phyloP scores from a whole-genome alignment of 176 grass and related monocot genomes.

The Rhynchospora breviuscula region DNA sequence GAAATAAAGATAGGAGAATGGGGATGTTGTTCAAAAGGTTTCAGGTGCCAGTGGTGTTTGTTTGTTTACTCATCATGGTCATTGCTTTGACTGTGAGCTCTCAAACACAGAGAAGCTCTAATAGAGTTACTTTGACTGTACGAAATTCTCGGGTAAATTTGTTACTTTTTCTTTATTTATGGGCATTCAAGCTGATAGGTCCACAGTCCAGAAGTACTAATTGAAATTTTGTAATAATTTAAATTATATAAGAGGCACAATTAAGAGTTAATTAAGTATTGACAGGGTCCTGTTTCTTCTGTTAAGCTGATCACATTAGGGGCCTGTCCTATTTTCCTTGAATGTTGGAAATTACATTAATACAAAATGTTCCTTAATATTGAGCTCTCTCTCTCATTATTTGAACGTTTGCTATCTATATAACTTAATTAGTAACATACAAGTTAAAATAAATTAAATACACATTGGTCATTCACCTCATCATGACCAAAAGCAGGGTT shows the following conservation, averaged over 20 bases:
- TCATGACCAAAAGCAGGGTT: neutral
- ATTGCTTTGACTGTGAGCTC: neutral
- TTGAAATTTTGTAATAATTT: neutral
- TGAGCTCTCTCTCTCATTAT: neutral
- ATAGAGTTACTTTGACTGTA: conserved; percentile 17
- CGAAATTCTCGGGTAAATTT: neutral
- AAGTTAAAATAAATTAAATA: neutral
- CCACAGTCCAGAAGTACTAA: neutral
- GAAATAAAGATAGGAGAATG: neutral
- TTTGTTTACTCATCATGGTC: neutral
- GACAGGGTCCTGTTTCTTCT: no score
- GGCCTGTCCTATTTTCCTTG: no score
- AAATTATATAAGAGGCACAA: no score
- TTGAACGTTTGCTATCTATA: neutral
- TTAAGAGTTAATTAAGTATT: no score
- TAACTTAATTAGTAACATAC: neutral
- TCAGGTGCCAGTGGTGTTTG: neutral
- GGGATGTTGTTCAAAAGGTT: neutral
- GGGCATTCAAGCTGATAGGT: neutral
- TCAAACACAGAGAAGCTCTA: neutral
- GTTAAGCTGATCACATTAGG: no score
- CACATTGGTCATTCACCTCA: neutral
- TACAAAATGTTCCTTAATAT: no score
- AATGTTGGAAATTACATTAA: no score
- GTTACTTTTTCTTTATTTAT: neutral